Evolutionary conservation across 345 rosid species (phyloP).

Genomic region (Lenwebbia sp.): DNA sequence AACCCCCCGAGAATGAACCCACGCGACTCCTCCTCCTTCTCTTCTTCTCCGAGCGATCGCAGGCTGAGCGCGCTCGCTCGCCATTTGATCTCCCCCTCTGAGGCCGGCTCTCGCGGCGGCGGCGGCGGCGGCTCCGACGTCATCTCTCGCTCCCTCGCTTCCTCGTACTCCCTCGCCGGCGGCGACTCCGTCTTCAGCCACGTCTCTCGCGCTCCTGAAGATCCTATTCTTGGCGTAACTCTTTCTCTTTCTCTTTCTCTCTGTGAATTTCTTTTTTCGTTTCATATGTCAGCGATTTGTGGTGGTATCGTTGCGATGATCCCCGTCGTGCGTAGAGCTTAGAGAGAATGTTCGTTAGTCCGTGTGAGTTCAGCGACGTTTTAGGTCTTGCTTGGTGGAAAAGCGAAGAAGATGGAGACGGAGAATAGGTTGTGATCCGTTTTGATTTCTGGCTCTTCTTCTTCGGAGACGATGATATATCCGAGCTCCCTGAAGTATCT

Average conservation of each 20-base stretch:
- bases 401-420: not conserved
- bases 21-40: not conserved
- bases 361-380: not conserved
- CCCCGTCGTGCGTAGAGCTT: not conserved
- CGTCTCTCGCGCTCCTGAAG: conserved; percentile 27
- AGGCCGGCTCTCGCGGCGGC: not conserved
- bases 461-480: not conserved
- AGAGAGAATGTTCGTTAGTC: not conserved
- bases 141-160: not conserved
- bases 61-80: not conserved
- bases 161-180: not conserved
- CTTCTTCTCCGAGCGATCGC: not conserved
- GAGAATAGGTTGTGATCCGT: not conserved
- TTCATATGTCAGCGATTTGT: not conserved
- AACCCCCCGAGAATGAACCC: not conserved
- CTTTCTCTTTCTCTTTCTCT: not conserved
- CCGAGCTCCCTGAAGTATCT: not conserved
- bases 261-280: not conserved
- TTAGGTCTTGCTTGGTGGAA: not conserved
- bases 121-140: not conserved
- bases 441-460: not conserved
- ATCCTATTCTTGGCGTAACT: conserved; percentile 29
- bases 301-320: not conserved
- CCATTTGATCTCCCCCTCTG: not conserved
- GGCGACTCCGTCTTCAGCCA: conserved; percentile 19